Evolutionary conservation across 31 red algal genomes (phyloP), one percentile per base, ranked within the genome.

Genomic region (Asparagopsis taxiformis): DNA sequence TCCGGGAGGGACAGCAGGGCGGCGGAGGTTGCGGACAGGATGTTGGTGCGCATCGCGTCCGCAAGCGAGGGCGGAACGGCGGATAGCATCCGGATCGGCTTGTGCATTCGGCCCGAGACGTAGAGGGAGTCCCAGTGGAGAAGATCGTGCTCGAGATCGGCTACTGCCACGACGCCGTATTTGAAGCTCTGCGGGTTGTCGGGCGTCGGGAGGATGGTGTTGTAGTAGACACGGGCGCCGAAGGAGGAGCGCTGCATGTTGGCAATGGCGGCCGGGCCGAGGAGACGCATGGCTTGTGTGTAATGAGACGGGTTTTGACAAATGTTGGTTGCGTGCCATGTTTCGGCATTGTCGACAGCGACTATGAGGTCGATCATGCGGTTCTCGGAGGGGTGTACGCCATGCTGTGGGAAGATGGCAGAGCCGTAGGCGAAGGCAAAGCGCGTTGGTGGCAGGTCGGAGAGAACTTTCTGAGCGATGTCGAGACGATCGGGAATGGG

Each of bases 391-490:
- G n/a, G 71, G 31, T 70, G 28, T 50, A 59, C 53, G 55, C 55
- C 41, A 71, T 50, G 32, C 41, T 91, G 88, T 13, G 88, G 89
- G 43, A 97, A 52, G 44, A 79, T 79, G 53, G 82, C 94, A 17
- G 94, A 97, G 37, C 94, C 94, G 65, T 97, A 97, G 44, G 81
- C 94, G 21, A 93, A 80, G 32, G 89, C 88, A 49, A 90, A 88
- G 38, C 51, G 51, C 5, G 65, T 58, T 3, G 94, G 77, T 15
- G 94, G 94, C 1, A 97, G 61, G 26, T 66, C 44, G 19, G 44
- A 19, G 13, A 97, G 46, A 24, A 88, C 50, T 21, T 81, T 62
- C 52, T 60, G 3, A 7, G 77, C 77, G 41, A 11, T 62, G 29
- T 68, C 77, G 29, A 51, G 11, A 9, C 44, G 77, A 11, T 23